Percentiles rank a stretch among this genome's conserved stretches.
phyloP scores from a whole-genome alignment of 148 eudicot genomes.

The Cornus suecica region DNA sequence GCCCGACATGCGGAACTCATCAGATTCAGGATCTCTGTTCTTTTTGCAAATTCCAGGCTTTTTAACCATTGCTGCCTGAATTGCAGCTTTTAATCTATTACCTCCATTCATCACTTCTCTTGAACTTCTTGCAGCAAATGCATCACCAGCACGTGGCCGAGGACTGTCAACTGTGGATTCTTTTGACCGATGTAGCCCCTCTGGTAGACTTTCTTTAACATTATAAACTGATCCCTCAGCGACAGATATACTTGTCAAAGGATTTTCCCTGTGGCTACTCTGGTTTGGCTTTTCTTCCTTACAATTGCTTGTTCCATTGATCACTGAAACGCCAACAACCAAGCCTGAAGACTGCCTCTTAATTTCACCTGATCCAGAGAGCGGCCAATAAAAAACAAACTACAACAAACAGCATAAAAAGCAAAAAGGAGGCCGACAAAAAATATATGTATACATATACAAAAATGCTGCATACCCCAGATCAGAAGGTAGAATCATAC shows the following conservation, averaged over 20 bases:
- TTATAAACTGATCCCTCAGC: constrained; percentile 34
- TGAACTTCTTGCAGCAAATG: constrained; percentile 38
- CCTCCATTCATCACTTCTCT: constrained; percentile 48
- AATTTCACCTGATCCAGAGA: constrained; percentile 48
- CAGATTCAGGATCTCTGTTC: constrained; percentile 43
- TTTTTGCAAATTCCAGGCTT: constrained; percentile 61
- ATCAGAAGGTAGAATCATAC: constrained; percentile 24
- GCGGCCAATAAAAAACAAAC: not conserved
- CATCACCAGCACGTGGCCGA: constrained; percentile 33
- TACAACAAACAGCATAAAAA: not conserved
- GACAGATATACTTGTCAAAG: constrained; percentile 20
- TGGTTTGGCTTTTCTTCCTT: constrained; percentile 39
- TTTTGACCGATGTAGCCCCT: constrained; percentile 21
- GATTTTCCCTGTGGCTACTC: constrained; percentile 29
- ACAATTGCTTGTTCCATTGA: constrained; percentile 33
- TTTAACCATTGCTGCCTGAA: constrained; percentile 82
- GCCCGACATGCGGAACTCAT: constrained; percentile 37
- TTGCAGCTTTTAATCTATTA: constrained; percentile 75
- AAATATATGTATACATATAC: not conserved
- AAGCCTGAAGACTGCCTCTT: constrained; percentile 40
- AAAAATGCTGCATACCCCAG: not conserved
- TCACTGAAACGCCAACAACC: constrained; percentile 31
- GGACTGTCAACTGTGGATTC: constrained; percentile 30
- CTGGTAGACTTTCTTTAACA: constrained; percentile 35
- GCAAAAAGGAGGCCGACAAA: constrained; percentile 9